Percentiles rank a stretch among this genome's conserved stretches.
Evolutionary conservation across 352 stramenopile genomes (phyloP).

Genomic region (Aphanomyces invadans): DNA sequence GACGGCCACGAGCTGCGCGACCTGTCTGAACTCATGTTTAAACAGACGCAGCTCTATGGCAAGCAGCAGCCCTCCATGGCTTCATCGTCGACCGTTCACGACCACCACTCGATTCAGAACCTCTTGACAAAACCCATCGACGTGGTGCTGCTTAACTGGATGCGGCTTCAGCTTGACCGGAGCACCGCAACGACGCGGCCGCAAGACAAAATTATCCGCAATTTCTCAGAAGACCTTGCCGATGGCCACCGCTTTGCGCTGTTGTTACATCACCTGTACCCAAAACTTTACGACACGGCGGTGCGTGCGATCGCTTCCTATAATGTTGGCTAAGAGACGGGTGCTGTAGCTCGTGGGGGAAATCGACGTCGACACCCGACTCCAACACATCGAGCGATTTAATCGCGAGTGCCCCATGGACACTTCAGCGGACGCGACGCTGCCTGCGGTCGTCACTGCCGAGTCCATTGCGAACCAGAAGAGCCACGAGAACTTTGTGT

Average conservation of each 20-base stretch:
- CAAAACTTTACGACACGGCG: constrained; percentile 55
- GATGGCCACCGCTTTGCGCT: constrained; percentile 63
- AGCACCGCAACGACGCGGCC: constrained; percentile 53
- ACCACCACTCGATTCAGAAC: constrained; percentile 16
- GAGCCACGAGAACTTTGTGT: constrained; percentile 61
- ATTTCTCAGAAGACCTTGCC: constrained; percentile 62
- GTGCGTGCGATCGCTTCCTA: constrained; percentile 28
- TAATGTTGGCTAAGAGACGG: background rate
- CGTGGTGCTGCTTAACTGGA: constrained; percentile 63
- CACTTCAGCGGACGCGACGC: constrained; percentile 29
- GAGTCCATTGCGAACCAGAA: constrained; percentile 62
- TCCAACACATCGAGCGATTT: constrained; percentile 65
- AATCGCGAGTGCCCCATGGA: constrained; percentile 38
- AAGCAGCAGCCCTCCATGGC: background rate
- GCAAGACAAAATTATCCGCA: constrained; percentile 62
- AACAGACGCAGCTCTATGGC: background rate
- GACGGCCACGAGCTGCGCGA: constrained; percentile 55
- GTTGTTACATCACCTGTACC: constrained; percentile 63
- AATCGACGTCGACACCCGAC: constrained; percentile 56
- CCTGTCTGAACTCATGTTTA: constrained; percentile 28
- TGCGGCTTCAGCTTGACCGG: constrained; percentile 61
- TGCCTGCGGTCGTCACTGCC: constrained; percentile 58
- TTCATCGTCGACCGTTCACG: background rate
- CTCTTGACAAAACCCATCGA: constrained; percentile 52
- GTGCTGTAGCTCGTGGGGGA: constrained; percentile 62